Conservation (phyloP, 495 filamentous ascomycete genomes). For the Xylaria venustula region DNA sequence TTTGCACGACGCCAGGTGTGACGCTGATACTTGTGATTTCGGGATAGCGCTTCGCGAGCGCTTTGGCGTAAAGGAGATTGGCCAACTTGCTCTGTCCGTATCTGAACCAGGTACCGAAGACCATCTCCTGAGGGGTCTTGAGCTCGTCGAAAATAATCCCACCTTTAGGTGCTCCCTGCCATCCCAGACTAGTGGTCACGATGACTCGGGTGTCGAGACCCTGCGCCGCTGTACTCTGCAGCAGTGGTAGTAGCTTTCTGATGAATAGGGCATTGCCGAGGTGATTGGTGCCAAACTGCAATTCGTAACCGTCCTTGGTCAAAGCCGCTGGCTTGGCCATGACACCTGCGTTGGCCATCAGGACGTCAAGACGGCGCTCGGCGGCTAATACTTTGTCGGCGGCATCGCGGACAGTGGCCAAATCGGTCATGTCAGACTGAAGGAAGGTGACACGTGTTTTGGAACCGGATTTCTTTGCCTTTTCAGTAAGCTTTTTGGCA, state of each 20-base stretch:
- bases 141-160: not conserved
- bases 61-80: not conserved
- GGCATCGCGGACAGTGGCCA: slow-evolving; percentile 17
- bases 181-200: not conserved
- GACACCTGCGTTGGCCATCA: slow-evolving; percentile 63
- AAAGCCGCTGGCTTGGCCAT: slow-evolving; percentile 52
- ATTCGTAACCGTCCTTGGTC: slow-evolving; percentile 67
- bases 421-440: slow-evolving; percentile 20
- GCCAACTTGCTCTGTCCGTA: not conserved
- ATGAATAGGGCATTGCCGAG: slow-evolving; percentile 58
- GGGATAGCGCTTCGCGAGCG: not conserved
- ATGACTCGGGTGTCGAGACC: not conserved
- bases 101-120: not conserved
- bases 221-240: not conserved
- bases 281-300: slow-evolving; percentile 72
- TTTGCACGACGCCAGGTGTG: not conserved
- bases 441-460: too few relatives aligned
- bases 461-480: slow-evolving; percentile 15
- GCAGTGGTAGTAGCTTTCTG: not conserved
- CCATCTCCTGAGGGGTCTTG: not conserved
- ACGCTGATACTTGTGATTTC: not conserved
- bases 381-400: too few relatives aligned
- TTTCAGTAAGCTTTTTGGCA: slow-evolving; percentile 14
- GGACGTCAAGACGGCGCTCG: slow-evolving; percentile 47
- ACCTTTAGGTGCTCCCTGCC: not conserved